A percentile compares a stretch with the other conserved stretches of the same genome.
Conservation (phyloP, 257 asterid genomes). For the Solanum megistacrolobum region DNA sequence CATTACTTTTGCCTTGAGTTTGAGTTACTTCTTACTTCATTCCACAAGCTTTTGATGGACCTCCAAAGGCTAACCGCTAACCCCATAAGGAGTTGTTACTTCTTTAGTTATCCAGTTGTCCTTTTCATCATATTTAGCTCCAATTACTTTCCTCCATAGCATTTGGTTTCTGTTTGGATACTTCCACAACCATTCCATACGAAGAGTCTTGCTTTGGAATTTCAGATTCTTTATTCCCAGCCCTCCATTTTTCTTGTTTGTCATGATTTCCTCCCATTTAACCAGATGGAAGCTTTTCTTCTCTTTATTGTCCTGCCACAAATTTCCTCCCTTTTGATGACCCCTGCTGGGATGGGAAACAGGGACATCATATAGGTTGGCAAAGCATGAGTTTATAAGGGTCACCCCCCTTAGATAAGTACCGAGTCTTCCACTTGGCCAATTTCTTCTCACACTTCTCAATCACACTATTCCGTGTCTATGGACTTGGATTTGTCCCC, state of each 20-base stretch:
- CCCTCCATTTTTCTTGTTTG: neutral
- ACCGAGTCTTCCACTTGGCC: neutral
- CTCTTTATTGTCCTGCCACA: neutral
- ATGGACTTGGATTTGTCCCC: neutral
- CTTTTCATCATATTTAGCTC: neutral
- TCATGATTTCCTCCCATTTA: neutral
- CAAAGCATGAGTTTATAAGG: neutral
- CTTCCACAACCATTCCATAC: neutral
- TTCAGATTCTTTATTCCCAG: neutral
- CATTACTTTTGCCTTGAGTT: neutral
- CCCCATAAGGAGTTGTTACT: neutral
- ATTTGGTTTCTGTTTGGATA: neutral
- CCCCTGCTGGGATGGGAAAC: neutral
- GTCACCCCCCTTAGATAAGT: neutral
- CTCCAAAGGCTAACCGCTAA: neutral
- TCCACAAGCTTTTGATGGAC: neutral
- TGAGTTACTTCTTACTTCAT: neutral
- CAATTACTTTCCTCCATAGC: neutral
- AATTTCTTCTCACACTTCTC: neutral
- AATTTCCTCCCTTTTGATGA: neutral
- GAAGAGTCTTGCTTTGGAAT: neutral
- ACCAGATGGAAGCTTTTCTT: neutral
- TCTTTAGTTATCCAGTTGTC: neutral
- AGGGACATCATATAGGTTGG: neutral
- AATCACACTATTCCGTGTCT: neutral